A percentile compares a stretch with the other conserved stretches of the same genome.
phyloP scores from a whole-genome alignment of 768 basidiomycete species.

The Leccinum imitatum region DNA sequence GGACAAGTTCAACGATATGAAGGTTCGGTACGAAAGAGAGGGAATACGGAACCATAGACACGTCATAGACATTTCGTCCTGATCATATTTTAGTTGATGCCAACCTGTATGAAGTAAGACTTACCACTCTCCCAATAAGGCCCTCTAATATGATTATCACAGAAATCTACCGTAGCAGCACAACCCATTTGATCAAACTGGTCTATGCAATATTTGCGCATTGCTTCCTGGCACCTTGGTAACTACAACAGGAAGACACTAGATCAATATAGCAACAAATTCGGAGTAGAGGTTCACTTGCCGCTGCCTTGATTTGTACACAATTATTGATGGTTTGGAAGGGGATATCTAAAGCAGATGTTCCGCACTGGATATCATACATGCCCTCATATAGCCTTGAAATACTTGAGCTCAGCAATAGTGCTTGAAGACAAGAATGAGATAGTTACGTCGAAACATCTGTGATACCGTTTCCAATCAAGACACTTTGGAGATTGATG shows the following conservation, averaged over 20 bases:
- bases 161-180: conserved; percentile 64
- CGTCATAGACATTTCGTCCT: conserved; percentile 56
- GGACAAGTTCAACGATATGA: conserved; percentile 4
- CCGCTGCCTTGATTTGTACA: conserved; percentile 54
- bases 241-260: conserved; percentile 40
- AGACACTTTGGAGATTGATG: conserved; percentile 68
- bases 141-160: conserved; percentile 51
- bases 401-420: neutral
- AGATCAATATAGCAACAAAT: conserved; percentile 1
- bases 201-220: conserved; percentile 62
- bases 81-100: neutral
- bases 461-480: conserved; percentile 74
- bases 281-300: conserved; percentile 28
- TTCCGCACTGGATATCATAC: conserved; percentile 51
- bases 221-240: conserved; percentile 61
- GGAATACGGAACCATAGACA: conserved; percentile 44
- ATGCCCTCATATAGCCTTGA: conserved; percentile 41
- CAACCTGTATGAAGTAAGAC: conserved; percentile 4
- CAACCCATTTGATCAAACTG: conserved; percentile 66
- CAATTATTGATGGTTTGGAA: conserved; percentile 43
- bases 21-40: neutral
- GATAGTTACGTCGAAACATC: conserved; percentile 47
- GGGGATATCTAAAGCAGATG: conserved; percentile 49
- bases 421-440: neutral
- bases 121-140: conserved; percentile 40